Conservation (phyloP, 2,329 filamentous ascomycete species). For the Venturia oleaginea region DNA sequence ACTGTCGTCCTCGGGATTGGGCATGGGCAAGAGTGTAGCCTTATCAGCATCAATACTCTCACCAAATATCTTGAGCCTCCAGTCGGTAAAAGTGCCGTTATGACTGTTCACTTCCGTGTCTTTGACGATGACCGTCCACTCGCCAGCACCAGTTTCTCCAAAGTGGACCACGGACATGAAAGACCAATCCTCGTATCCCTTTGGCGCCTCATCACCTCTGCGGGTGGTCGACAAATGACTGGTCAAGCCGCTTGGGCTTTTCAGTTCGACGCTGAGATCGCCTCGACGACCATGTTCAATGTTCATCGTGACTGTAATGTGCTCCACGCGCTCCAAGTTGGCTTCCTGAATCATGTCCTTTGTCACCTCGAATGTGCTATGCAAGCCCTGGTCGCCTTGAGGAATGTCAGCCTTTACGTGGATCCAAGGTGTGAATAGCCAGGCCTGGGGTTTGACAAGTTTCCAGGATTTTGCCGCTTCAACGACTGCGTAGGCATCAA, state of each 20-base stretch:
- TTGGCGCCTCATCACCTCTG: slow-evolving; percentile 52
- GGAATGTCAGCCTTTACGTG: slow-evolving; percentile 81
- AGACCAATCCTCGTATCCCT: slow-evolving; percentile 89
- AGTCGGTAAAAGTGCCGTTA: slow-evolving; percentile 75
- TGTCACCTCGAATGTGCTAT: slow-evolving; percentile 74
- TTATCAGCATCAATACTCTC: slow-evolving; percentile 70
- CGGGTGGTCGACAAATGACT: slow-evolving; percentile 77
- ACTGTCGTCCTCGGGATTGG: slow-evolving; percentile 71
- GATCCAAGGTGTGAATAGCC: slow-evolving; percentile 90
- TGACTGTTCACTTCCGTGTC: slow-evolving; percentile 71
- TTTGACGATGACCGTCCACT: slow-evolving; percentile 84
- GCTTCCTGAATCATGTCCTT: slow-evolving; percentile 68
- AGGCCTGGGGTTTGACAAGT: slow-evolving; percentile 87
- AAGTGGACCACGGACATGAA: slow-evolving; percentile 98
- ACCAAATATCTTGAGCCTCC: slow-evolving; percentile 91
- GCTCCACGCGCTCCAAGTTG: slow-evolving; percentile 81
- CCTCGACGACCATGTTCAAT: slow-evolving; percentile 78
- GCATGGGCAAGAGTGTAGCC: slow-evolving; percentile 69
- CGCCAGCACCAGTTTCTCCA: slow-evolving; percentile 81
- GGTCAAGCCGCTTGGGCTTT: slow-evolving; percentile 71
- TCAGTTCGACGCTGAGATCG: slow-evolving; percentile 84
- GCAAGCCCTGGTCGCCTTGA: slow-evolving; percentile 70
- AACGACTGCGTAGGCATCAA: slow-evolving; percentile 79
- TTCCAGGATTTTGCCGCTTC: slow-evolving; percentile 79
- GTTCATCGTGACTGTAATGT: slow-evolving; percentile 98